phyloP scores from a whole-genome alignment of 1,284 basidiomycete genomes.

The Trichosporon coremiiforme region DNA sequence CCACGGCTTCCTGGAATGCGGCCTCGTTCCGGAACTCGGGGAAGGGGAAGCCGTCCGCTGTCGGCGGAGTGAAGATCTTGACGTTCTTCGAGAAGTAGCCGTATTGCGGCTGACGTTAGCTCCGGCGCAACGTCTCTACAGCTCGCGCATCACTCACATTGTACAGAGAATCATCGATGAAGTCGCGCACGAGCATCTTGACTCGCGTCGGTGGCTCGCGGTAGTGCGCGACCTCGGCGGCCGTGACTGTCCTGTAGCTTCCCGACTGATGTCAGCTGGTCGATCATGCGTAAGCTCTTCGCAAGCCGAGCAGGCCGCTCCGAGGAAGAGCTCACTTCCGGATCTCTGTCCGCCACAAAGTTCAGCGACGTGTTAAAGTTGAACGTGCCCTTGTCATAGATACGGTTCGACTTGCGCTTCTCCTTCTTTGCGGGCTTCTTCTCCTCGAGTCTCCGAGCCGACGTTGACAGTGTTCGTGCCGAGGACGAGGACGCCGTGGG shows the following conservation, averaged over 20 bases:
- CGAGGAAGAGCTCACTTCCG: constrained; percentile 42
- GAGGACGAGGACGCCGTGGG: neutral
- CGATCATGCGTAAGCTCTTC: too few species aligned
- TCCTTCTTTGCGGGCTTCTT: neutral
- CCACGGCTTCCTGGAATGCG: constrained; percentile 80
- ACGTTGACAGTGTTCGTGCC: neutral
- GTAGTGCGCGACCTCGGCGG: constrained; percentile 67
- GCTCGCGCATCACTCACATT: constrained; percentile 60
- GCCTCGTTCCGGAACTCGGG: constrained; percentile 65
- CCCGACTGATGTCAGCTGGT: constrained; percentile 21
- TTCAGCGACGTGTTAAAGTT: constrained; percentile 55
- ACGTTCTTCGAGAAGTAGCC: constrained; percentile 95
- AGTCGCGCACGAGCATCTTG: constrained; percentile 94
- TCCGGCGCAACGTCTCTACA: neutral
- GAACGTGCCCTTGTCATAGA: constrained; percentile 22
- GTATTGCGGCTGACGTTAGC: constrained; percentile 68
- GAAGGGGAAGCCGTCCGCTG: constrained; percentile 68
- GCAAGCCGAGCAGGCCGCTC: too few species aligned
- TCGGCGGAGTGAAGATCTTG: constrained; percentile 74
- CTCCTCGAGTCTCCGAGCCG: neutral
- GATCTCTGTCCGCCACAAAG: constrained; percentile 48
- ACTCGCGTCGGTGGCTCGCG: constrained; percentile 74
- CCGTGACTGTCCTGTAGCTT: constrained; percentile 68
- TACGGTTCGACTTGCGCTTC: constrained; percentile 19
- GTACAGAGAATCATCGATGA: constrained; percentile 94